Evolutionary conservation across 306 rosid species (phyloP).

Genomic region (Begonia masoniana): DNA sequence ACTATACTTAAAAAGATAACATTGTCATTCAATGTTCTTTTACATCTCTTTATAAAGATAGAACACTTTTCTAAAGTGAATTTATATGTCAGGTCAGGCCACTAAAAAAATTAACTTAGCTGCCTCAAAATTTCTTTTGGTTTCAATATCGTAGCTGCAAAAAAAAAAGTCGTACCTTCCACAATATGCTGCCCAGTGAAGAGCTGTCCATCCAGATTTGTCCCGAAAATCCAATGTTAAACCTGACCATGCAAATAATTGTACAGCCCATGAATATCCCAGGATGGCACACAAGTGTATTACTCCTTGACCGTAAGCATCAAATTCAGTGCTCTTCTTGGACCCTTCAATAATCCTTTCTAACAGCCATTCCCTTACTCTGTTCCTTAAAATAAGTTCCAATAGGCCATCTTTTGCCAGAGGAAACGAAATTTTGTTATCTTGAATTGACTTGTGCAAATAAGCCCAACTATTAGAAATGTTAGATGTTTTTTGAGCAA

Average conservation of each 20-base stretch:
- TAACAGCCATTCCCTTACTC: conserved; percentile 73
- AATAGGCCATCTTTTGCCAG: conserved; percentile 56
- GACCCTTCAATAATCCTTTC: conserved; percentile 58
- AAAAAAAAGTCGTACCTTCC: conserved; percentile 42
- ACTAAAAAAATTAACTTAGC: too few species aligned
- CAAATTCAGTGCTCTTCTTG: conserved; percentile 49
- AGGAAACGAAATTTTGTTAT: conserved; percentile 31
- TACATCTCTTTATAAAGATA: too few species aligned
- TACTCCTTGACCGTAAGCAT: conserved; percentile 75
- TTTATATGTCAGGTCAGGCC: too few species aligned
- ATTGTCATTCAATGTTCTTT: too few species aligned
- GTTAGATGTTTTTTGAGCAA: conserved; percentile 36
- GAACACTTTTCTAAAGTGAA: too few species aligned
- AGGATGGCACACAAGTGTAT: conserved; percentile 83
- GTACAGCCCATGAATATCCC: conserved; percentile 78
- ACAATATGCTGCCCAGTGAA: conserved; percentile 89
- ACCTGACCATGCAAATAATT: conserved; percentile 71
- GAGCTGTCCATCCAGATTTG: conserved; percentile 93
- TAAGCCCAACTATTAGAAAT: conserved; percentile 47
- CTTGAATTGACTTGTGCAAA: conserved; percentile 42
- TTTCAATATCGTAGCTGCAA: too few species aligned
- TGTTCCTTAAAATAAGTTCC: conserved; percentile 50
- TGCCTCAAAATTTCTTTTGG: too few species aligned
- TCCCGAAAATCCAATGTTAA: conserved; percentile 85
- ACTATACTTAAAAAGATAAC: too few species aligned